Conservation (phyloP, 345 rosid species). For the Hibiscus tridactylites region DNA sequence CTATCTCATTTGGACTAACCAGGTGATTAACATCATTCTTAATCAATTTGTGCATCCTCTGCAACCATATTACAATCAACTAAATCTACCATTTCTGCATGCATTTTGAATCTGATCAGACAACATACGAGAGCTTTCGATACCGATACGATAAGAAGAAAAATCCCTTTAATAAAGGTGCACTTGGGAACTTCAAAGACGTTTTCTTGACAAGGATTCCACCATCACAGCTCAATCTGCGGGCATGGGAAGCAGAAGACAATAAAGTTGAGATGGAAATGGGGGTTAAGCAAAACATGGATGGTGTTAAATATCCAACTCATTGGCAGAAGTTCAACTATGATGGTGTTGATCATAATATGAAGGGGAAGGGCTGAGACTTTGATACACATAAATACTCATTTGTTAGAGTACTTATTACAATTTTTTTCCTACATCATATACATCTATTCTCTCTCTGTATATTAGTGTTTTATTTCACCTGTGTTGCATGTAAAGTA, state of each 20-base stretch:
- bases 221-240: slow-evolving; percentile 63
- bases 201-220: slow-evolving; percentile 55
- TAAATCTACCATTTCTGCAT: background rate
- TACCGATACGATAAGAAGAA: slow-evolving; percentile 73
- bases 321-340: slow-evolving; percentile 35
- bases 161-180: slow-evolving; percentile 78
- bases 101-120: slow-evolving; percentile 34
- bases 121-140: slow-evolving; percentile 93
- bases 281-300: slow-evolving; percentile 21
- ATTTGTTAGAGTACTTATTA: no score
- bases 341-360: slow-evolving; percentile 16
- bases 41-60: background rate
- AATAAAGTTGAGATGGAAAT: slow-evolving; percentile 39
- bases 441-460: no score
- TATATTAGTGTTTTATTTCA: no score
- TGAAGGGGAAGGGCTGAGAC: background rate
- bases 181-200: slow-evolving; percentile 59
- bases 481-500: no score
- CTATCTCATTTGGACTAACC: slow-evolving; percentile 92
- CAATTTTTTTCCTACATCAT: no score
- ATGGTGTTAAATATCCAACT: background rate
- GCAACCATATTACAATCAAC: background rate
- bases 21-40: slow-evolving; percentile 32
- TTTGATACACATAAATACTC: background rate
- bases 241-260: slow-evolving; percentile 46